Evolutionary conservation across 306 rosid genomes (phyloP).

Genomic region (Cercis canadensis): DNA sequence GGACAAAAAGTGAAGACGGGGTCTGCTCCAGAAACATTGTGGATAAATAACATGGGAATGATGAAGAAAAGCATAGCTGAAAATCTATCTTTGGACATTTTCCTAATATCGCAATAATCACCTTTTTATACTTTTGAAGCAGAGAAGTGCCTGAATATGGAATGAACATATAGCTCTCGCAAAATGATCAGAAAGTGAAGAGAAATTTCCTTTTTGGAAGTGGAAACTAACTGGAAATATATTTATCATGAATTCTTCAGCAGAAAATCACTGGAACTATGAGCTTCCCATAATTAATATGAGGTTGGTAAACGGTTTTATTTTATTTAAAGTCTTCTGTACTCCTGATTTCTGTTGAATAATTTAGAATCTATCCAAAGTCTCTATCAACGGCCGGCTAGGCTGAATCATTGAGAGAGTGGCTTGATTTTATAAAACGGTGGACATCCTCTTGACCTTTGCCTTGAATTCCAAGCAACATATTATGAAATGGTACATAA

Average conservation of each 20-base stretch:
- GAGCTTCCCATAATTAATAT: not conserved
- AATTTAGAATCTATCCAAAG: not conserved
- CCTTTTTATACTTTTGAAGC: too few relatives aligned
- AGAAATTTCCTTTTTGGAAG: constrained; percentile 5
- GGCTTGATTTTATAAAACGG: not conserved
- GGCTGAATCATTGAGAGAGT: constrained; percentile 16
- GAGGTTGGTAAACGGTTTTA: constrained; percentile 20
- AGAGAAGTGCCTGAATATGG: too few relatives aligned
- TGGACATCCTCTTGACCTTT: not conserved
- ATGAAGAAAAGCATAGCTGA: constrained; percentile 35
- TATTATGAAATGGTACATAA: not conserved
- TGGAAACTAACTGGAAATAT: not conserved
- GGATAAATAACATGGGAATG: constrained; percentile 28
- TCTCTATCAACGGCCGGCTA: constrained; percentile 31
- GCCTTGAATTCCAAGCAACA: not conserved
- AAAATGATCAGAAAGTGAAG: not conserved
- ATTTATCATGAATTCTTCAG: not conserved
- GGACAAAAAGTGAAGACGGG: constrained; percentile 43
- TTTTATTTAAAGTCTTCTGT: not conserved
- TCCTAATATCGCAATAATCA: too few relatives aligned
- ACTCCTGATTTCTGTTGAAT: not conserved
- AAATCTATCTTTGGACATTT: not conserved
- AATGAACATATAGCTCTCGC: not conserved
- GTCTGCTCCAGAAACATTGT: constrained; percentile 40
- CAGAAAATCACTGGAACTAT: constrained; percentile 7